phyloP scores from a whole-genome alignment of 257 asterid genomes.

The Primulina tabacum region DNA sequence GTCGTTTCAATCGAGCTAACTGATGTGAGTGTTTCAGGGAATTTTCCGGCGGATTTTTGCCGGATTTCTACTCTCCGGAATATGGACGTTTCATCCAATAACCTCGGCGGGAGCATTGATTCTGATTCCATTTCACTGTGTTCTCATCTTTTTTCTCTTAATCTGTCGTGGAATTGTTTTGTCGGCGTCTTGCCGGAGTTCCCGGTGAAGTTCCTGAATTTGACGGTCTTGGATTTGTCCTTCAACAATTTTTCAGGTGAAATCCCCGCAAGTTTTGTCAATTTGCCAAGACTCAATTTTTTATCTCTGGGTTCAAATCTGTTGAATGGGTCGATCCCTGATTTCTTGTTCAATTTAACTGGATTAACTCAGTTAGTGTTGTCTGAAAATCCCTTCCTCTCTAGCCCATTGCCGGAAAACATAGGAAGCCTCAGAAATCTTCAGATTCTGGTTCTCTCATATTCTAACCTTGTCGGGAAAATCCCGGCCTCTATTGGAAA shows the following conservation, averaged over 20 bases:
- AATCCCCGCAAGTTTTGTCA: slow-evolving; percentile 56
- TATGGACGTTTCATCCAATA: slow-evolving; percentile 50
- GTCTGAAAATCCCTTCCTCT: slow-evolving; percentile 41
- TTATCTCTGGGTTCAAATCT: slow-evolving; percentile 47
- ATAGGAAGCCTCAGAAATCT: slow-evolving; percentile 67
- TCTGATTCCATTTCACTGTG: slow-evolving; percentile 49
- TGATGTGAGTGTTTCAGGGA: slow-evolving; percentile 39
- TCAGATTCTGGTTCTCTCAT: slow-evolving; percentile 32
- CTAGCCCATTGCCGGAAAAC: slow-evolving; percentile 51
- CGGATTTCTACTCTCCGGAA: slow-evolving; percentile 50
- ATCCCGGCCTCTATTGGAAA: slow-evolving; percentile 62
- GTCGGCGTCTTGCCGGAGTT: slow-evolving; percentile 65
- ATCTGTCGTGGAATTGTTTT: slow-evolving; percentile 49
- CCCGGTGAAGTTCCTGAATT: slow-evolving; percentile 32
- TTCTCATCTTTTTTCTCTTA: slow-evolving; percentile 46
- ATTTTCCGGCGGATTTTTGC: slow-evolving; percentile 71
- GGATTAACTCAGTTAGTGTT: slow-evolving; percentile 55
- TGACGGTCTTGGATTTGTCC: slow-evolving; percentile 52
- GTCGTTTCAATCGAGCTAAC: slow-evolving; percentile 55
- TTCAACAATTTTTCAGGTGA: slow-evolving; percentile 65
- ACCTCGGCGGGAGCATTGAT: slow-evolving; percentile 39
- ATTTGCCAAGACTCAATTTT: slow-evolving; percentile 43
- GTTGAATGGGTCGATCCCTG: slow-evolving; percentile 68
- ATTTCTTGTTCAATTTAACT: slow-evolving; percentile 51
- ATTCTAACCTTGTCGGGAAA: slow-evolving; percentile 45